A percentile compares a stretch with the other conserved stretches of the same genome.
Evolutionary conservation across 345 rosid genomes (phyloP).

Genomic region (Moricandia arvensis): DNA sequence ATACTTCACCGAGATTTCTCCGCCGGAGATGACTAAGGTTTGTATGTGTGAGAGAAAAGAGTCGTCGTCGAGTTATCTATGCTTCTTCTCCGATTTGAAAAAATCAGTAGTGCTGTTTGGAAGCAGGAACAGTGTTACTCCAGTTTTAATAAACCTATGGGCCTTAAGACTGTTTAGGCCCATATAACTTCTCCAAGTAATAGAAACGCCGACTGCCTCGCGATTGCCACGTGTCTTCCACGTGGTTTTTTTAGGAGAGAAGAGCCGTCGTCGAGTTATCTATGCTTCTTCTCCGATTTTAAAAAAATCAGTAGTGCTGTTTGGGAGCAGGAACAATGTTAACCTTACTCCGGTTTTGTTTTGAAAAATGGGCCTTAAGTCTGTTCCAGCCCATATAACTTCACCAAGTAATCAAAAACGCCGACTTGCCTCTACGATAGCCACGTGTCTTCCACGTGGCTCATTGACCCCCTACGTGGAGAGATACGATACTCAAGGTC

Average conservation of each 20-base stretch:
- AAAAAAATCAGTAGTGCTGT: not conserved
- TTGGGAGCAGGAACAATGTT: conserved; percentile 5
- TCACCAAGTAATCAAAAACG: not conserved
- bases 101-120: not conserved
- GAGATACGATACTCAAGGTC: conserved; percentile 1
- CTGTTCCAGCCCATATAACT: not conserved
- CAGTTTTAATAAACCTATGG: not conserved
- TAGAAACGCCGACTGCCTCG: conserved; percentile 8
- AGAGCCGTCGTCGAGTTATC: conserved; percentile 20
- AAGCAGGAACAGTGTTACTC: not conserved
- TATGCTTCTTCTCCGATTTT: conserved; percentile 28
- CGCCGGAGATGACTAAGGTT: conserved; percentile 30
- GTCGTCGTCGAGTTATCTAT: conserved; percentile 21
- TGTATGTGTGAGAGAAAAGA: conserved; percentile 2
- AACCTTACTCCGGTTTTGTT: not conserved
- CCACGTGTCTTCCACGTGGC: conserved; percentile 28
- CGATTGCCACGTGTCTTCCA: conserved; percentile 7
- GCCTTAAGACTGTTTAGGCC: not conserved
- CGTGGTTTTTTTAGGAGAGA: no score
- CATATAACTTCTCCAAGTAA: not conserved
- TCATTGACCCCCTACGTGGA: conserved; percentile 21
- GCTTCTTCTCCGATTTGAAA: conserved; percentile 29
- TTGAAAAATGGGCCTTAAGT: conserved; percentile 10
- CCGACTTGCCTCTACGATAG: conserved; percentile 3
- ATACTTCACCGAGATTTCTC: not conserved